A percentile compares a stretch with the other conserved stretches of the same genome.
Evolutionary conservation across 2,329 filamentous ascomycete species (phyloP).

Genomic region (Alternaria sp.): DNA sequence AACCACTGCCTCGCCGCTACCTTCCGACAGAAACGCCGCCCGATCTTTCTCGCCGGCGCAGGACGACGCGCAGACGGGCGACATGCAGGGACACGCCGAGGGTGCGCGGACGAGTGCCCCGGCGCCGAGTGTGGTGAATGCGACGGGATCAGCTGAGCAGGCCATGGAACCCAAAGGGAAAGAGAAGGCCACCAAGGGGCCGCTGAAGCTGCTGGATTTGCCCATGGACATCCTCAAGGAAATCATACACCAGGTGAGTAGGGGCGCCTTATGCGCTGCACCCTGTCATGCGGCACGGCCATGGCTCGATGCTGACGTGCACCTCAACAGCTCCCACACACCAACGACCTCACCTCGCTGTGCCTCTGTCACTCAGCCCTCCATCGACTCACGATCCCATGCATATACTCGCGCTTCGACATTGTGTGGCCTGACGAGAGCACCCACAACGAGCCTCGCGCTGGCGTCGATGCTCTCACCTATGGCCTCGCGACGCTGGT

Average conservation of each 20-base stretch:
- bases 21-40: slow-evolving; percentile 31
- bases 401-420: slow-evolving; percentile 84
- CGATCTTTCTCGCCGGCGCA: slow-evolving; percentile 25
- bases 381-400: slow-evolving; percentile 75
- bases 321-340: slow-evolving; percentile 70
- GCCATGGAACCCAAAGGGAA: slow-evolving; percentile 58
- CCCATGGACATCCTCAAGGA: slow-evolving; percentile 79
- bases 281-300: neutral
- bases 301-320: slow-evolving; percentile 17
- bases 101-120: slow-evolving; percentile 16
- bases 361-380: slow-evolving; percentile 79
- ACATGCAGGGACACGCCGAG: slow-evolving; percentile 19
- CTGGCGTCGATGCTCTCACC: slow-evolving; percentile 80
- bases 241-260: slow-evolving; percentile 75
- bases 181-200: slow-evolving; percentile 56
- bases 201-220: slow-evolving; percentile 73
- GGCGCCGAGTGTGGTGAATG: slow-evolving; percentile 8
- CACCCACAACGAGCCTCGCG: slow-evolving; percentile 67
- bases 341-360: slow-evolving; percentile 79
- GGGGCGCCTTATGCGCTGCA: neutral
- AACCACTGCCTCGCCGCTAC: slow-evolving; percentile 37
- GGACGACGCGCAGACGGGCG: slow-evolving; percentile 29
- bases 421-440: slow-evolving; percentile 84
- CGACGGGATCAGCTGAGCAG: slow-evolving; percentile 29
- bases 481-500: slow-evolving; percentile 82